A percentile compares a stretch with the other conserved stretches of the same genome.
phyloP scores from a whole-genome alignment of 2,329 filamentous ascomycete genomes.

The Sporothrix variecibatus region DNA sequence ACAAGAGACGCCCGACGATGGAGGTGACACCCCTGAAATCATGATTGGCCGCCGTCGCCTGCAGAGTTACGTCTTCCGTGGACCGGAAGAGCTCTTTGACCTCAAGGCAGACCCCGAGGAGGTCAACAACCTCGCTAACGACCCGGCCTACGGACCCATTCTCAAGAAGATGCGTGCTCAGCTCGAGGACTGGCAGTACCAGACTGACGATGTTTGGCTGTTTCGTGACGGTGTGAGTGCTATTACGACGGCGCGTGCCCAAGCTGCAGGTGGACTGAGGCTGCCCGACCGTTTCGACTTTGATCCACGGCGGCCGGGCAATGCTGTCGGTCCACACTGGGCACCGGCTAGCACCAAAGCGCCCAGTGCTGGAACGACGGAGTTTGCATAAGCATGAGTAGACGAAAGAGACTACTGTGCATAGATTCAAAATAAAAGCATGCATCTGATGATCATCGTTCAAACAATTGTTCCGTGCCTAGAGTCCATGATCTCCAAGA shows the following conservation, averaged over 20 bases:
- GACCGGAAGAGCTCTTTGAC: slow-evolving; percentile 51
- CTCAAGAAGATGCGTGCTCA: slow-evolving; percentile 38
- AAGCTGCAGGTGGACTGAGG: slow-evolving; percentile 1
- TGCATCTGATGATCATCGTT: neutral
- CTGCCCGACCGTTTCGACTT: slow-evolving; percentile 28
- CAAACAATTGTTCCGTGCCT: neutral
- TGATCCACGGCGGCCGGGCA: slow-evolving; percentile 30
- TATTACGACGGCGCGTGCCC: slow-evolving; percentile 26
- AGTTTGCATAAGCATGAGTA: slow-evolving; percentile 1
- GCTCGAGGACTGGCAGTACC: slow-evolving; percentile 37
- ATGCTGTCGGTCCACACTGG: slow-evolving; percentile 24
- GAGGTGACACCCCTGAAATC: slow-evolving; percentile 23
- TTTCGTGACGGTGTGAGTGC: slow-evolving; percentile 33
- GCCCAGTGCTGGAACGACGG: neutral
- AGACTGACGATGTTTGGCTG: slow-evolving; percentile 37
- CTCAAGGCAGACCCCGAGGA: slow-evolving; percentile 45
- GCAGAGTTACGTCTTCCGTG: slow-evolving; percentile 47
- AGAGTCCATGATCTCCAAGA: neutral
- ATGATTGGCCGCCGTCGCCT: slow-evolving; percentile 45
- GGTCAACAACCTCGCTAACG: slow-evolving; percentile 28
- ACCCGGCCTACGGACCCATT: slow-evolving; percentile 37
- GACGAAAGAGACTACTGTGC: neutral
- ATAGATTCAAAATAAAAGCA: neutral
- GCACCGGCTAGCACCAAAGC: slow-evolving; percentile 3
- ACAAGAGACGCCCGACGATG: neutral